A percentile compares a stretch with the other conserved stretches of the same genome.
phyloP scores from a whole-genome alignment of 306 rosid genomes.

The Vicia sativa region DNA sequence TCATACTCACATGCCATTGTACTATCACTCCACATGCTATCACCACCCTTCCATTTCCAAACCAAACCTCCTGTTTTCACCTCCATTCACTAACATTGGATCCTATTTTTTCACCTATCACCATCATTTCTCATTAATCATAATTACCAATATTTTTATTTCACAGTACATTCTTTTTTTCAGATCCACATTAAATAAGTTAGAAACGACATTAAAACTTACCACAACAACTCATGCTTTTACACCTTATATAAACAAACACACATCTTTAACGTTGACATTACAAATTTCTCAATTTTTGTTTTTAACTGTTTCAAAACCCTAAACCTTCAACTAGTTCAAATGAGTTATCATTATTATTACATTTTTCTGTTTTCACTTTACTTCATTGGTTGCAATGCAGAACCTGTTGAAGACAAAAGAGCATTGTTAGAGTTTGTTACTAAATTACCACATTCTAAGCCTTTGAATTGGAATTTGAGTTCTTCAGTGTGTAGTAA shows the following conservation, averaged over 20 bases:
- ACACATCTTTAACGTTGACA: slow-evolving; percentile 16
- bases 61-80: too few relatives aligned
- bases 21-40: too few relatives aligned
- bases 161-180: background rate
- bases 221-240: slow-evolving; percentile 12
- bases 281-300: background rate
- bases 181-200: slow-evolving; percentile 25
- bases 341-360: too few relatives aligned
- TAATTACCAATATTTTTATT: too few relatives aligned
- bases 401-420: slow-evolving; percentile 76
- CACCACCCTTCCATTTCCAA: too few relatives aligned
- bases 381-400: slow-evolving; percentile 54
- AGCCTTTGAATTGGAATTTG: slow-evolving; percentile 70
- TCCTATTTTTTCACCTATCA: too few relatives aligned
- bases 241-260: background rate
- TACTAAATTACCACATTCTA: slow-evolving; percentile 59
- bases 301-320: slow-evolving; percentile 2
- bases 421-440: slow-evolving; percentile 69
- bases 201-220: background rate
- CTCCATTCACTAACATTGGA: too few relatives aligned
- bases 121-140: too few relatives aligned
- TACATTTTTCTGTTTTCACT: slow-evolving; percentile 39
- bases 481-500: slow-evolving; percentile 52
- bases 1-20: too few relatives aligned
- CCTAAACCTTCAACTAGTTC: background rate